Conservation (phyloP, 495 filamentous ascomycete species). For the Hypoxylon trugodes region DNA sequence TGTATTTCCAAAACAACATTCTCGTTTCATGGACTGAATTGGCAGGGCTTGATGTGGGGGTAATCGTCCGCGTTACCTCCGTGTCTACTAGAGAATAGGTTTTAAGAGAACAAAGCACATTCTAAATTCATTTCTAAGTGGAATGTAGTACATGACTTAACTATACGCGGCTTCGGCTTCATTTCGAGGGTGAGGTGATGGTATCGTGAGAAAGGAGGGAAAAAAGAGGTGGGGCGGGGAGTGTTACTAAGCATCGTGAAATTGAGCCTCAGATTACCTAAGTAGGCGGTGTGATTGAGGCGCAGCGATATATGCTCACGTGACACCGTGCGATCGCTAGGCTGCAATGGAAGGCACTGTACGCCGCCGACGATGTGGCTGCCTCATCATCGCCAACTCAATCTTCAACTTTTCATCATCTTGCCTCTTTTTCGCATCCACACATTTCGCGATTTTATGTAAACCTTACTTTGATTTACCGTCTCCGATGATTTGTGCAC, state of each 20-base stretch:
- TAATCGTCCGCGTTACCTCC: too few relatives aligned
- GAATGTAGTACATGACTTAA: too few relatives aligned
- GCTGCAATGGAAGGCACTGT: conserved; percentile 11
- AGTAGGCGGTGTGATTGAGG: background rate
- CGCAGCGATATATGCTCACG: background rate
- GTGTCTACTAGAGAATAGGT: too few relatives aligned
- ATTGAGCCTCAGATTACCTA: background rate
- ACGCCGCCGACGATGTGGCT: too few relatives aligned
- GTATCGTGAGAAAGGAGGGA: background rate
- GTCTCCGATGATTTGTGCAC: too few relatives aligned
- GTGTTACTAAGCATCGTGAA: background rate
- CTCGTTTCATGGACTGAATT: too few relatives aligned
- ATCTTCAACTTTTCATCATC: background rate
- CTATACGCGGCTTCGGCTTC: too few relatives aligned
- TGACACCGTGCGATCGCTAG: conserved; percentile 5
- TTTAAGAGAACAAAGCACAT: too few relatives aligned
- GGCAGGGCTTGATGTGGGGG: too few relatives aligned
- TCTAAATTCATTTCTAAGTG: too few relatives aligned
- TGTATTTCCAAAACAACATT: too few relatives aligned
- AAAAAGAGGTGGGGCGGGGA: background rate
- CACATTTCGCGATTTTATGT: background rate
- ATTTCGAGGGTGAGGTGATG: too few relatives aligned
- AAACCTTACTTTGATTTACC: background rate
- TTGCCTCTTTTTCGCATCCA: background rate
- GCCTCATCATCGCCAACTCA: background rate